phyloP scores from a whole-genome alignment of 2,329 filamentous ascomycete species.

The Penicillium hesseltinei region DNA sequence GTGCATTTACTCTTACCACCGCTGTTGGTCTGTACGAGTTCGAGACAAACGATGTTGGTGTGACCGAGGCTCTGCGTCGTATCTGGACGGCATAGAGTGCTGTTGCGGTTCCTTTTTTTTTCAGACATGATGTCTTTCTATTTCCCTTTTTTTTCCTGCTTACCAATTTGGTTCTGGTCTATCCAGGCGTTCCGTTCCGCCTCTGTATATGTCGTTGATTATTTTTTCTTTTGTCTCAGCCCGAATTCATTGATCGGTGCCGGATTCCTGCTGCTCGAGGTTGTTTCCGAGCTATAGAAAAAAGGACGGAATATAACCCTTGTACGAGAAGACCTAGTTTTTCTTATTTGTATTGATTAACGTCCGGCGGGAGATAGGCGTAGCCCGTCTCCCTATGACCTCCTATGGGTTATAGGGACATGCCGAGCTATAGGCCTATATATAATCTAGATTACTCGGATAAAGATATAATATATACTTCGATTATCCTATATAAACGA shows the following conservation, averaged over 20 bases:
- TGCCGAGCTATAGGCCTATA: too few species aligned
- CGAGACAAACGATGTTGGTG: constrained; percentile 95
- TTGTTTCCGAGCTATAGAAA: constrained; percentile 22
- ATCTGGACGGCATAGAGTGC: constrained; percentile 72
- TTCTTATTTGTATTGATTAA: too few species aligned
- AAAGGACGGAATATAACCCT: constrained; percentile 14
- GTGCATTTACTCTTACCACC: constrained; percentile 73
- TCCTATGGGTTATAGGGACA: too few species aligned
- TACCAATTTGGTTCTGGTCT: constrained; percentile 26
- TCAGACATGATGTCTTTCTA: constrained; percentile 21
- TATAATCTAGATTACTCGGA: too few species aligned
- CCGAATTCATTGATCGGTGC: constrained; percentile 14
- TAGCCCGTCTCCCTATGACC: too few species aligned
- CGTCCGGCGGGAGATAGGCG: too few species aligned
- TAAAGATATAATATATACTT: too few species aligned
- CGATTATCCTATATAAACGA: too few species aligned
- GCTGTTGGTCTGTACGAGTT: constrained; percentile 95
- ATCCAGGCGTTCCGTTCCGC: constrained; percentile 33
- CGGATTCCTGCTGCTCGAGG: constrained; percentile 16
- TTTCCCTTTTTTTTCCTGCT: constrained; percentile 15
- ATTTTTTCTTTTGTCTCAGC: constrained; percentile 26
- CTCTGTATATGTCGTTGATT: constrained; percentile 36
- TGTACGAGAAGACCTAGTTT: constrained; percentile 13
- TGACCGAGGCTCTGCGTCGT: constrained; percentile 84
- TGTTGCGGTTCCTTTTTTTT: constrained; percentile 10